Evolutionary conservation across 768 basidiomycete species (phyloP).

Genomic region (Cystofilobasidium macerans): DNA sequence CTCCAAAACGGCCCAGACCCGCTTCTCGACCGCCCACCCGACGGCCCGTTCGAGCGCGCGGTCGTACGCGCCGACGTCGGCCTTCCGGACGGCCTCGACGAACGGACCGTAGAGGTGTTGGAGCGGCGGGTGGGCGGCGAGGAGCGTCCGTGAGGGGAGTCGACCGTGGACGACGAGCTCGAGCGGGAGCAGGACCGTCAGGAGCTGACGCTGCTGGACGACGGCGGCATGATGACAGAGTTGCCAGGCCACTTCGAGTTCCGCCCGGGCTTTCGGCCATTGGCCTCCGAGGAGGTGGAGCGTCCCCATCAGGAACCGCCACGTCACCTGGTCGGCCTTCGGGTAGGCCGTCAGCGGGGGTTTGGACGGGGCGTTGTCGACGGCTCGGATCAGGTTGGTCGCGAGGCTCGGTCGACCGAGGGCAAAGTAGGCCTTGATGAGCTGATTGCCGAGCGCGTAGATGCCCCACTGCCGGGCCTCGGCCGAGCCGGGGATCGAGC

Average conservation of each 20-base stretch:
- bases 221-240: slow-evolving; percentile 60
- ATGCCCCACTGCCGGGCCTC: slow-evolving; percentile 77
- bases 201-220: slow-evolving; percentile 75
- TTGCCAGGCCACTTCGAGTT: slow-evolving; percentile 76
- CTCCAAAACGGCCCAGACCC: slow-evolving; percentile 76
- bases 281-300: slow-evolving; percentile 87
- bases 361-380: slow-evolving; percentile 72
- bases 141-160: slow-evolving; percentile 61
- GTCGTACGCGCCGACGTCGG: slow-evolving; percentile 74
- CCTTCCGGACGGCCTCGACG: slow-evolving; percentile 60
- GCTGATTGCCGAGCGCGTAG: slow-evolving; percentile 80
- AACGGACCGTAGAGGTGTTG: slow-evolving; percentile 68
- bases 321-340: slow-evolving; percentile 66
- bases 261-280: slow-evolving; percentile 64
- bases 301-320: slow-evolving; percentile 89
- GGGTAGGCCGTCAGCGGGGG: slow-evolving; percentile 69
- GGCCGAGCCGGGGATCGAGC: slow-evolving; percentile 39
- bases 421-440: slow-evolving; percentile 89
- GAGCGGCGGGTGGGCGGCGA: slow-evolving; percentile 62
- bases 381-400: slow-evolving; percentile 80
- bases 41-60: slow-evolving; percentile 57
- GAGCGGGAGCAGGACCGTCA: slow-evolving; percentile 81
- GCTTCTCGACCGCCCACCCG: slow-evolving; percentile 66
- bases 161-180: slow-evolving; percentile 78
- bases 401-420: slow-evolving; percentile 77